Percentiles rank a stretch among this genome's conserved stretches.
These are phyloP conservation scores for Thermochaetoides dissita DNA, from an alignment of 2,329 filamentous ascomycete species.

Conservation along the genomic window DNA sequence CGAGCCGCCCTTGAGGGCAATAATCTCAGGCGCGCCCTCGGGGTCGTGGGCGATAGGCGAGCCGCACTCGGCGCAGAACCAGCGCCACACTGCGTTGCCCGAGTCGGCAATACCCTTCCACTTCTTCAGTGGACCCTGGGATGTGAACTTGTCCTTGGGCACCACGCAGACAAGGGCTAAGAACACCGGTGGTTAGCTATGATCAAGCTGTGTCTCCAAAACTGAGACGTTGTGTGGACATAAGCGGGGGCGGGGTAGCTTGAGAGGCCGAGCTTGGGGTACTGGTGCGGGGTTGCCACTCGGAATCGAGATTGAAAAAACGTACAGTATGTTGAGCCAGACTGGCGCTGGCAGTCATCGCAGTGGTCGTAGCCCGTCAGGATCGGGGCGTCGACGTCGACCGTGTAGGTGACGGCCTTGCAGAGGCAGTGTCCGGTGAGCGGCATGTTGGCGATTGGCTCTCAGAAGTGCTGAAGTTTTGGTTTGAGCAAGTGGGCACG, in stretches of 20 bases:
- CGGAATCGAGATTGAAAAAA: neutral
- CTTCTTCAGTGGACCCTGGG: constrained; percentile 52
- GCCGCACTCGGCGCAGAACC: constrained; percentile 57
- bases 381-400: constrained; percentile 35
- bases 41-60: constrained; percentile 58
- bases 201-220: neutral
- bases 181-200: neutral
- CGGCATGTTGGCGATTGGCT: constrained; percentile 37
- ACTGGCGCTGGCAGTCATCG: constrained; percentile 59
- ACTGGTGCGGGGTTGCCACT: neutral
- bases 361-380: constrained; percentile 56
- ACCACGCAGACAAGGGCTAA: constrained; percentile 52
- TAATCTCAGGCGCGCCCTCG: constrained; percentile 55
- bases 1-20: constrained; percentile 54
- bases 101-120: constrained; percentile 46
- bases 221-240: neutral
- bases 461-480: neutral
- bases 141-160: constrained; percentile 49
- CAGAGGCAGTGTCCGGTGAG: constrained; percentile 58
- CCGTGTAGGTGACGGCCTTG: constrained; percentile 56
- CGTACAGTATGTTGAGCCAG: constrained; percentile 50
- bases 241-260: constrained; percentile 3
- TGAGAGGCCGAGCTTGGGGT: neutral
- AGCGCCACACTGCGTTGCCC: constrained; percentile 49
- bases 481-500: too few relatives aligned